Percentiles rank a stretch among this genome's conserved stretches.
Conservation (phyloP, 2,329 filamentous ascomycete species). For the Lasiodiplodia gonubiensis region DNA sequence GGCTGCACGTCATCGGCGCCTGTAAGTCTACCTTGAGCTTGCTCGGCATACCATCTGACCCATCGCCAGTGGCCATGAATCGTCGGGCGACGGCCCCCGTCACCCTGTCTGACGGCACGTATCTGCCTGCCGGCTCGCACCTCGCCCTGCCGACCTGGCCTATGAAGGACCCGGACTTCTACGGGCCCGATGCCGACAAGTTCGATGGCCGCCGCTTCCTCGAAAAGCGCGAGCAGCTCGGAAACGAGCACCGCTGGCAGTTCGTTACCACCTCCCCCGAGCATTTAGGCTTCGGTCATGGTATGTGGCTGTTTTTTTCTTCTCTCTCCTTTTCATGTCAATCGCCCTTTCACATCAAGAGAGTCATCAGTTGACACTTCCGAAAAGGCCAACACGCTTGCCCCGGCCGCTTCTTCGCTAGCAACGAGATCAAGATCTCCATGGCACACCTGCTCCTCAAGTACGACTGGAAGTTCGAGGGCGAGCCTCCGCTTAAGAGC, state of each 20-base stretch:
- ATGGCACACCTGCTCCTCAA: slow-evolving; percentile 30
- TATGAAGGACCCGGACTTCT: slow-evolving; percentile 8
- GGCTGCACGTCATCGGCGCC: slow-evolving; percentile 30
- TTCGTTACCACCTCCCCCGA: slow-evolving; percentile 20
- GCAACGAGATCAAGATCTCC: slow-evolving; percentile 44
- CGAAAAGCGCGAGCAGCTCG: slow-evolving; percentile 5
- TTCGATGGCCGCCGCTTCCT: slow-evolving; percentile 25
- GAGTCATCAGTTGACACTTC: background rate
- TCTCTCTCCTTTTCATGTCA: background rate
- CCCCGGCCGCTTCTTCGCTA: slow-evolving; percentile 42
- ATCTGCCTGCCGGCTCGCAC: background rate
- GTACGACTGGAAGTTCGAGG: slow-evolving; percentile 19
- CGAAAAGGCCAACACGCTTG: slow-evolving; percentile 22
- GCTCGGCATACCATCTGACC: background rate
- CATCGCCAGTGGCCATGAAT: background rate
- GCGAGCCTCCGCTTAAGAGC: slow-evolving; percentile 11
- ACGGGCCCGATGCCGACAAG: background rate
- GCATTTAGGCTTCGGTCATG: slow-evolving; percentile 31
- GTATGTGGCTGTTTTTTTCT: slow-evolving; percentile 20
- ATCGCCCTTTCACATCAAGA: too few species aligned
- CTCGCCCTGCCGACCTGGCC: slow-evolving; percentile 5
- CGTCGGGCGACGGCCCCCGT: background rate
- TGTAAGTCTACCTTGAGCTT: slow-evolving; percentile 33
- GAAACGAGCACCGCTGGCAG: slow-evolving; percentile 29
- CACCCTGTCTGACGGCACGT: slow-evolving; percentile 24